A percentile compares a stretch with the other conserved stretches of the same genome.
phyloP scores from a whole-genome alignment of 306 rosid genomes.

The Quercus robur region DNA sequence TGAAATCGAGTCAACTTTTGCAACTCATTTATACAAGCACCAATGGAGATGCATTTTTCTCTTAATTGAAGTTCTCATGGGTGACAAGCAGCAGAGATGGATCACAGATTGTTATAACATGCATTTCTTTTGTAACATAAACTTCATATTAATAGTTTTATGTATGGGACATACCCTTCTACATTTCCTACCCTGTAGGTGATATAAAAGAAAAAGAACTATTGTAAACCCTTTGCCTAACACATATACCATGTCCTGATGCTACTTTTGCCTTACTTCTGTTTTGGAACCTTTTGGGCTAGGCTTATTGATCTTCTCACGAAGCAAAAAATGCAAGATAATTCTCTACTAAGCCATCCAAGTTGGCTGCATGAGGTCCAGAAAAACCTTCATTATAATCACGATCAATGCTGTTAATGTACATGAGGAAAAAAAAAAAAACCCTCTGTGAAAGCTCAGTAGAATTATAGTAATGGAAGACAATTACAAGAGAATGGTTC shows the following conservation, averaged over 20 bases:
- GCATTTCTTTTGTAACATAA: conserved; percentile 7
- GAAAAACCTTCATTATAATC: conserved; percentile 32
- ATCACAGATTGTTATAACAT: conserved; percentile 1
- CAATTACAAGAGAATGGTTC: conserved; percentile 23
- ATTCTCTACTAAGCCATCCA: conserved; percentile 28
- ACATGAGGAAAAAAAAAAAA: conserved; percentile 13
- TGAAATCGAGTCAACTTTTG: neutral
- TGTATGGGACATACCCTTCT: neutral
- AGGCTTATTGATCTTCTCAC: conserved; percentile 10
- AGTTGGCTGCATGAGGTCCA: conserved; percentile 31
- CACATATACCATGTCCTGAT: conserved; percentile 1
- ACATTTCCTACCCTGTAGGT: conserved; percentile 22
- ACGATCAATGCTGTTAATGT: conserved; percentile 45
- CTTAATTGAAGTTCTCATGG: neutral
- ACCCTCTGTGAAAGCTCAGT: conserved; percentile 21
- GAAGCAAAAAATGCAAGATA: conserved; percentile 27
- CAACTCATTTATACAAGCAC: neutral
- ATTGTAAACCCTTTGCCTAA: neutral
- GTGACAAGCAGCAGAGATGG: neutral
- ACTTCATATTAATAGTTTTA: conserved; percentile 1
- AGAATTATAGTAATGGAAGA: conserved; percentile 9
- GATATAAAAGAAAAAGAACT: conserved; percentile 1
- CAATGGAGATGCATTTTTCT: conserved; percentile 4
- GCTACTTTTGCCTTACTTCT: conserved; percentile 11
- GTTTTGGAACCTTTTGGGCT: conserved; percentile 15